Evolutionary conservation across 768 basidiomycete genomes (phyloP).

Genomic region (Termitomyces sp.): DNA sequence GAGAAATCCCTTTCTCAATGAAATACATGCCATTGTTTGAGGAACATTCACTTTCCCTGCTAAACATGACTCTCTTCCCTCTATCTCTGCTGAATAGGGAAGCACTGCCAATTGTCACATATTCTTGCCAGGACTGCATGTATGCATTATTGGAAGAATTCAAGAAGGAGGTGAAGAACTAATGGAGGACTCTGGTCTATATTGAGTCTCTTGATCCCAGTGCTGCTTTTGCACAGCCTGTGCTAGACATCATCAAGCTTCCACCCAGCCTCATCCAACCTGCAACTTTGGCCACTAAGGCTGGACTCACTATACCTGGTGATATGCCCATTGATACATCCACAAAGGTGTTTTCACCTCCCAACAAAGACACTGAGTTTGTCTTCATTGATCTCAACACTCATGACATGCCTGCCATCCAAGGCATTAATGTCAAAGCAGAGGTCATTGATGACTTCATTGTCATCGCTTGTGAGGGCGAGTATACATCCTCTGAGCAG

Average conservation of each 20-base stretch:
- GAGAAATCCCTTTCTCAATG: background rate
- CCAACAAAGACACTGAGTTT: background rate
- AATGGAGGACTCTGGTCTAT: background rate
- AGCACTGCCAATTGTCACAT: constrained; percentile 34
- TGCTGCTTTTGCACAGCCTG: background rate
- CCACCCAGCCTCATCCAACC: too few species aligned
- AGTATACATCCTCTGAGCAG: background rate
- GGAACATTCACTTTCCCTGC: constrained; percentile 31
- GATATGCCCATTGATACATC: background rate
- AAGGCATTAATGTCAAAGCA: background rate
- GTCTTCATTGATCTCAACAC: background rate
- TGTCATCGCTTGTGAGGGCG: background rate
- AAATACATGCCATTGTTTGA: constrained; percentile 31
- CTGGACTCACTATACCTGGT: background rate
- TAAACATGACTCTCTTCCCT: constrained; percentile 33
- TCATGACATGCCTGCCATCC: too few species aligned
- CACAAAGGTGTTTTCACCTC: background rate
- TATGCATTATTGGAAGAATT: constrained; percentile 53
- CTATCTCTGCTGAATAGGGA: constrained; percentile 10
- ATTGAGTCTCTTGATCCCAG: too few species aligned
- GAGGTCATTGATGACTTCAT: background rate
- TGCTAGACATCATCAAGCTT: too few species aligned
- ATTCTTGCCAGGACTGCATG: constrained; percentile 50
- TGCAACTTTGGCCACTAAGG: background rate
- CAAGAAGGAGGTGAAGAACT: constrained; percentile 30